These are phyloP conservation scores for Heliamphora exappendiculata DNA, from an alignment of 148 eudicot genomes.

Conservation along the genomic window DNA sequence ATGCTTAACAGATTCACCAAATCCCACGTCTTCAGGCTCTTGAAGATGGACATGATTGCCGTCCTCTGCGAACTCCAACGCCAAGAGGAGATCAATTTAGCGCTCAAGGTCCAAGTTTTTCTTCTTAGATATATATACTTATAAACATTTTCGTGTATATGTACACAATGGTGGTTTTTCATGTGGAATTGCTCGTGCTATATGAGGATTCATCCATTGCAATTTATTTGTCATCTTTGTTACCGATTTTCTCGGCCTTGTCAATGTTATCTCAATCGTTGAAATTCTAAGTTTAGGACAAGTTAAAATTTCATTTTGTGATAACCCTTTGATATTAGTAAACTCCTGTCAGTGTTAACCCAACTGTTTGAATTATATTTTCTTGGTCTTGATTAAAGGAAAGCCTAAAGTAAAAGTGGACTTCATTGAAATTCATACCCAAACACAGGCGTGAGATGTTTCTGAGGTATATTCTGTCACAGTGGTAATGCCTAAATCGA, in stretches of 20 bases:
- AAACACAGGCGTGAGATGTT: background rate
- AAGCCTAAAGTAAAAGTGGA: background rate
- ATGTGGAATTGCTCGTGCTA: background rate
- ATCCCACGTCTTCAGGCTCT: conserved; percentile 55
- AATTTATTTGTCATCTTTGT: background rate
- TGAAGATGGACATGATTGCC: conserved; percentile 79
- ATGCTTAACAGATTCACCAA: conserved; percentile 59
- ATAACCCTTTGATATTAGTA: background rate
- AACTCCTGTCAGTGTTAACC: background rate
- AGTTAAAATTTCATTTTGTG: background rate
- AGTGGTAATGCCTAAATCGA: background rate
- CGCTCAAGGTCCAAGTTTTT: conserved; percentile 49
- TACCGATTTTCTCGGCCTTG: background rate
- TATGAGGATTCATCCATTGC: background rate
- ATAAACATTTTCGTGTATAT: background rate
- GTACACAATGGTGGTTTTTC: background rate
- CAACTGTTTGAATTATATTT: background rate
- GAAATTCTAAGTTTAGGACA: background rate
- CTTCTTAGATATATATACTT: background rate
- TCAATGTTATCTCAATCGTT: background rate
- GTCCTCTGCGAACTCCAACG: conserved; percentile 81
- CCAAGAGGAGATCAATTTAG: conserved; percentile 65
- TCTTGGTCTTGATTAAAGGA: background rate
- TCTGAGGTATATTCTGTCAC: background rate
- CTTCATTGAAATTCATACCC: background rate